phyloP scores from a whole-genome alignment of 495 filamentous ascomycete genomes.

The Staphylotrichum tortipilum region DNA sequence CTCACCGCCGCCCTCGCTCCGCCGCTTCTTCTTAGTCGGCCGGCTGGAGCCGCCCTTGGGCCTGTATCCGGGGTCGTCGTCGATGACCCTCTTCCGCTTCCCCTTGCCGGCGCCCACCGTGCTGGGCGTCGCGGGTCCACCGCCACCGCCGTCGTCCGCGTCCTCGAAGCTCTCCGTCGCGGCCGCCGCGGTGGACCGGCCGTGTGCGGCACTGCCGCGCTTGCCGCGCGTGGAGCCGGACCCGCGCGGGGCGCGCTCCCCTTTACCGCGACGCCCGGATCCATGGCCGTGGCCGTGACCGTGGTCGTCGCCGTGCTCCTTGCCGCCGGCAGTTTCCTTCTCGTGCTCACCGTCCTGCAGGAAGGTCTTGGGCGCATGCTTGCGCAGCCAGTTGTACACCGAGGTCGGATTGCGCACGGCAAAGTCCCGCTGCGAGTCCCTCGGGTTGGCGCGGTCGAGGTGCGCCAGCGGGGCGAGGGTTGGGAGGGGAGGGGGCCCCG shows the following conservation, averaged over 20 bases:
- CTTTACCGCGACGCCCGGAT: constrained; percentile 13
- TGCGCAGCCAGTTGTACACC: constrained; percentile 84
- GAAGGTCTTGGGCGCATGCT: constrained; percentile 74
- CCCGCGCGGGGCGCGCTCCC: constrained; percentile 13
- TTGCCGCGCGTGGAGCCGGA: constrained; percentile 18
- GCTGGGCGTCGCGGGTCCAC: constrained; percentile 37
- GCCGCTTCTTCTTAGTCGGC: constrained; percentile 55
- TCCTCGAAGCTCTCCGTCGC: constrained; percentile 30
- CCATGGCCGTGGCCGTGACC: constrained; percentile 21
- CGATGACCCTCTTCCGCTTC: constrained; percentile 47
- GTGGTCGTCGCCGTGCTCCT: constrained; percentile 28
- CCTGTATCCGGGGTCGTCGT: constrained; percentile 62
- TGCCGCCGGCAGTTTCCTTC: neutral
- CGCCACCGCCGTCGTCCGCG: constrained; percentile 16
- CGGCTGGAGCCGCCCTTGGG: constrained; percentile 56
- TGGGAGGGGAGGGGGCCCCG: constrained; percentile 22
- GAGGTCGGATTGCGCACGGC: constrained; percentile 69
- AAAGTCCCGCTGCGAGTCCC: constrained; percentile 42
- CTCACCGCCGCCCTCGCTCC: constrained; percentile 21
- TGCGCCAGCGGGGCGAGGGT: constrained; percentile 35
- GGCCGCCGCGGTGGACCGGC: constrained; percentile 14
- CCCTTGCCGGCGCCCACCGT: constrained; percentile 27
- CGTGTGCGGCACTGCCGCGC: constrained; percentile 15
- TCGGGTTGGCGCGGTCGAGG: constrained; percentile 5
- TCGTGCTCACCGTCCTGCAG: constrained; percentile 64